phyloP scores from a whole-genome alignment of 75 land plant species.

The Pinus taeda region DNA sequence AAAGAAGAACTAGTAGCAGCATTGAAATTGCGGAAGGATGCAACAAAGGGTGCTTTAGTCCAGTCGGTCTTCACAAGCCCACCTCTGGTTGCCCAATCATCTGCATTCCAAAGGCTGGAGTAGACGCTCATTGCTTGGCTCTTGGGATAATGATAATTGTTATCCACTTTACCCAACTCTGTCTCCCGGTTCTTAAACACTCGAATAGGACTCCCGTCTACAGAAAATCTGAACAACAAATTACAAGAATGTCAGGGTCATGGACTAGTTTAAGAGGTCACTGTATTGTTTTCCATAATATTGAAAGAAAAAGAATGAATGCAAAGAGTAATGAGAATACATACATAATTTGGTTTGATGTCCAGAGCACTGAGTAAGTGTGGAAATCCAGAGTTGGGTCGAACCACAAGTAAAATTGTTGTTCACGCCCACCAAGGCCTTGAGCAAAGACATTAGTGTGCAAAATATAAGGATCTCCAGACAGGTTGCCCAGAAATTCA shows the following conservation, averaged over 20 bases:
- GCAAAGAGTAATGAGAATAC: neutral
- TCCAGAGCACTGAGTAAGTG: constrained; percentile 50
- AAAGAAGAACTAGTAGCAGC: neutral
- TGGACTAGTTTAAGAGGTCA: too few relatives aligned
- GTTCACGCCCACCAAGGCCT: constrained; percentile 45
- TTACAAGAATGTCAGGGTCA: too few relatives aligned
- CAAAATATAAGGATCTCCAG: constrained; percentile 45
- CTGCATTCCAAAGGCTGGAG: constrained; percentile 29
- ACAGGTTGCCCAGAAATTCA: constrained; percentile 48
- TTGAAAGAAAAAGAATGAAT: too few relatives aligned
- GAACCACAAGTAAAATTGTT: constrained; percentile 50
- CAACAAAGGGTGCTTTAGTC: constrained; percentile 29
- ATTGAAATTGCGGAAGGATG: constrained; percentile 14
- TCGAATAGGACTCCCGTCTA: constrained; percentile 38
- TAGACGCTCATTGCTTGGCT: constrained; percentile 31
- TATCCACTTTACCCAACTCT: constrained; percentile 1
- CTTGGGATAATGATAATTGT: constrained; percentile 16
- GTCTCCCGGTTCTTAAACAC: constrained; percentile 32
- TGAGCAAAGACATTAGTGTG: constrained; percentile 48
- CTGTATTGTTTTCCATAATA: too few relatives aligned
- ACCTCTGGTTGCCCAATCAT: constrained; percentile 28
- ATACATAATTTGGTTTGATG: constrained; percentile 36
- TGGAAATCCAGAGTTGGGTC: constrained; percentile 46
- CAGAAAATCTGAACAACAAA: constrained; percentile 23
- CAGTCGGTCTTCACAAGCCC: constrained; percentile 31